Evolutionary conservation across 2,329 filamentous ascomycete species (phyloP).

Genomic region (Pyrenochaeta sp.): DNA sequence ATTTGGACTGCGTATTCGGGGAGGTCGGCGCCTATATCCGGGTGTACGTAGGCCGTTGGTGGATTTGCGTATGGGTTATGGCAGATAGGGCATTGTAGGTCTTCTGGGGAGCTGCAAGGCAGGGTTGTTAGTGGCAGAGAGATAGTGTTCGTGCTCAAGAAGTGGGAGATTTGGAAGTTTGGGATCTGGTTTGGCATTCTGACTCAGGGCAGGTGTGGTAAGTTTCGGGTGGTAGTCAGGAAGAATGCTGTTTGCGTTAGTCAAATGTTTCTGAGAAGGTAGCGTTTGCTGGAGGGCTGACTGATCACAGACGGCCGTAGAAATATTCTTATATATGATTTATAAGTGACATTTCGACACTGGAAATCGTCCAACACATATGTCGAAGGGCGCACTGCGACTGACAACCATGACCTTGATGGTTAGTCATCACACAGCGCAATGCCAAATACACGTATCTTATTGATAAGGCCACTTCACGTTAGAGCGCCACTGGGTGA

Average conservation of each 20-base stretch:
- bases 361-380: not conserved
- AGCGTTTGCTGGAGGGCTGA: not conserved
- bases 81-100: constrained; percentile 27
- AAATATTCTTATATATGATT: not conserved
- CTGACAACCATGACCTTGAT: not conserved
- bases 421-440: not conserved
- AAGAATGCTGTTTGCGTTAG: not conserved
- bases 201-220: not conserved
- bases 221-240: not conserved
- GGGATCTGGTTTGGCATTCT: constrained; percentile 2
- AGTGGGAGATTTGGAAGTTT: constrained; percentile 15
- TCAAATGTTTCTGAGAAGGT: not conserved
- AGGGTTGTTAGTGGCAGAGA: constrained; percentile 16
- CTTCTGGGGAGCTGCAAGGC: not conserved
- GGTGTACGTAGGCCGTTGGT: constrained; percentile 27
- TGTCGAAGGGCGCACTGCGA: not conserved
- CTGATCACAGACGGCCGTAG: not conserved
- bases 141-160: constrained; percentile 26
- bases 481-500: not conserved
- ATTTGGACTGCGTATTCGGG: constrained; percentile 30
- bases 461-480: not conserved
- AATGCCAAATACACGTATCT: not conserved
- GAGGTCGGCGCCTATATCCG: constrained; percentile 17
- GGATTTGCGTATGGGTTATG: constrained; percentile 18
- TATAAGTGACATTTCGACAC: not conserved